Evolutionary conservation across 148 eudicot genomes (phyloP), one percentile per base, ranked within the genome.

Genomic region (Rhododendron mucronatum): DNA sequence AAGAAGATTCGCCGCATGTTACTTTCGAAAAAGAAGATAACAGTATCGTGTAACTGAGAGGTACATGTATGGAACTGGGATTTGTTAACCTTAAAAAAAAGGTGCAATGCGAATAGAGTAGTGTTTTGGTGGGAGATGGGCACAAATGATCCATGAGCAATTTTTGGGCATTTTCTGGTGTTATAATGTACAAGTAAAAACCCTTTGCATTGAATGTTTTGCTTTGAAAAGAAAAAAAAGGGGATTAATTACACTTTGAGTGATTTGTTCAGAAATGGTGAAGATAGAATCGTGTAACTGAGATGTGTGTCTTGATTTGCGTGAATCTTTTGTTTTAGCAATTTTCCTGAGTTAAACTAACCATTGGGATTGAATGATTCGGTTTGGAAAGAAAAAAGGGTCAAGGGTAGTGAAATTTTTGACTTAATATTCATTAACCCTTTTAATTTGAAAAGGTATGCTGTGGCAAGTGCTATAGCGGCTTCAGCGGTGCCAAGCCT

Each of bases 381-480:
- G 5, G 15, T 14, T 13, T 14, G 18, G 15, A 53, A 53, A 53
- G 57, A 3, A 3, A 53, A 14, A 53, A 2, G 18, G 57, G 4
- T 55, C 4, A 16, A 1, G 21, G 61, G 61, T 16, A 59, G 65
- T 59, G 14, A 26, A 59, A 20, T 21, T 59, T 59, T 10, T 59
- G 5, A 5, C n/a, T 59, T 21, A 59, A 21, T 59, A 21, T 59
- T 59, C 9, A 55, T 18, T 1, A 18, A 4, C 61, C 90, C 90
- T 9, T 89, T 92, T 13, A 93, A 93, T 59, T 89, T 90, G 94
- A 93, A 91, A 88, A 85, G 98, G 0, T 94, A 88, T 85, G 98
- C 95, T 11, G 89, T 93, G 15, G 95, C 26, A 1, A 59, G 65
- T 59, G 65, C 65, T 21, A 59, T 59, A 59, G 65, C 71, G 4